These are phyloP conservation scores for Fusarium tupiense DNA, from an alignment of 2,329 filamentous ascomycete species.

Conservation along the genomic window DNA sequence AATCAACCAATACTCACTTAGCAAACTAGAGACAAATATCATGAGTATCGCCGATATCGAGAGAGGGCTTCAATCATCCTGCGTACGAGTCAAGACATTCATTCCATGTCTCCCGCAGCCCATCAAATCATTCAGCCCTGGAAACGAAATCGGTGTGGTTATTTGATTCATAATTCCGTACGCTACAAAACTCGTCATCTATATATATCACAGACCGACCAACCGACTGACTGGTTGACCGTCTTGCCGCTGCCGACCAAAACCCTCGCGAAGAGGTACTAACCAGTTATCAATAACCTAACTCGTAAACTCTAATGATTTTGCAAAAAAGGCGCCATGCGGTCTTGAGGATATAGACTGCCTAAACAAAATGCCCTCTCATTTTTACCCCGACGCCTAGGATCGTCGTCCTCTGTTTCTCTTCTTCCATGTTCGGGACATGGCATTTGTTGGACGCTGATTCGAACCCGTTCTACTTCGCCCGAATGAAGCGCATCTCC, in stretches of 20 bases:
- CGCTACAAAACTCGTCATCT: background rate
- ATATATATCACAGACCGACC: background rate
- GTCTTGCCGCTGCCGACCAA: background rate
- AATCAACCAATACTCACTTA: background rate
- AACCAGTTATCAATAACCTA: background rate
- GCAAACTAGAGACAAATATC: background rate
- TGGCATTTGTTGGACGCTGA: constrained; percentile 2
- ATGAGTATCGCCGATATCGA: background rate
- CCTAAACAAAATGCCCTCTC: constrained; percentile 35
- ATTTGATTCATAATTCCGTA: constrained; percentile 7
- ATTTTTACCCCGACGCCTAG: constrained; percentile 34
- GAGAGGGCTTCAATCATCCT: background rate
- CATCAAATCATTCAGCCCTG: background rate
- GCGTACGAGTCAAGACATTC: background rate
- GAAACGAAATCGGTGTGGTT: background rate
- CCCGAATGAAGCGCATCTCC: background rate
- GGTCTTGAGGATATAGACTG: constrained; percentile 36
- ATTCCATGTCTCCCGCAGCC: constrained; percentile 15
- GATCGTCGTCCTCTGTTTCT: constrained; percentile 25
- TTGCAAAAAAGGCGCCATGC: constrained; percentile 32
- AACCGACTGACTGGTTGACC: background rate
- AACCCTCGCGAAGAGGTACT: background rate
- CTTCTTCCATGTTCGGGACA: constrained; percentile 5
- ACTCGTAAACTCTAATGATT: constrained; percentile 32
- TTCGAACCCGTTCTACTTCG: constrained; percentile 1